phyloP scores from a whole-genome alignment of 768 basidiomycete species.

The Serendipita sp. region DNA sequence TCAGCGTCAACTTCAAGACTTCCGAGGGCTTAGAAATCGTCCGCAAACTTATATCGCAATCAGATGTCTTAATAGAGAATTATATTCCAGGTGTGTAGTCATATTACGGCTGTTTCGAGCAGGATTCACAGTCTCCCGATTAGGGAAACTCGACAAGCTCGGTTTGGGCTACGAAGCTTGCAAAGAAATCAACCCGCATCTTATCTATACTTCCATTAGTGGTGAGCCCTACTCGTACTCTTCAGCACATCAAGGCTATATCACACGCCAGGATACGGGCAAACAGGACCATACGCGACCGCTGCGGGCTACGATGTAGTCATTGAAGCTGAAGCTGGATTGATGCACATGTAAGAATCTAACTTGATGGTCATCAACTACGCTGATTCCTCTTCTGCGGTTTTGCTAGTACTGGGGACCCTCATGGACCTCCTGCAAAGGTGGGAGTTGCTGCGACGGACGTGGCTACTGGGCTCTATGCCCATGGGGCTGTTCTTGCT shows the following conservation, averaged over 20 bases:
- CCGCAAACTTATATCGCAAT: conserved; percentile 46
- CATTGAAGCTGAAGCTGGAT: conserved; percentile 81
- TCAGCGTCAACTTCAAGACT: conserved; percentile 78
- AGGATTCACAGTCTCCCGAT: too few relatives aligned
- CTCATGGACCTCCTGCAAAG: conserved; percentile 71
- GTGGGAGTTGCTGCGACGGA: conserved; percentile 94
- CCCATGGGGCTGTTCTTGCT: conserved; percentile 86
- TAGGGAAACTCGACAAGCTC: conserved; percentile 60
- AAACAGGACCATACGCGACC: conserved; percentile 74
- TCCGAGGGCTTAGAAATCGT: conserved; percentile 63
- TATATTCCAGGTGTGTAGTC: conserved; percentile 40
- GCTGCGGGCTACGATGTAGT: conserved; percentile 78
- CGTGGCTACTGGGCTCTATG: conserved; percentile 60
- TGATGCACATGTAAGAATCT: conserved; percentile 73
- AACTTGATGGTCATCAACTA: conserved; percentile 7
- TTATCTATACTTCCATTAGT: conserved; percentile 83
- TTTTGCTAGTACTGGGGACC: conserved; percentile 60
- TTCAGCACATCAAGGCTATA: neutral
- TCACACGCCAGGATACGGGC: conserved; percentile 45
- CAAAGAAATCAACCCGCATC: conserved; percentile 50
- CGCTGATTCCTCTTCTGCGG: conserved; percentile 11
- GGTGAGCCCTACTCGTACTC: conserved; percentile 33
- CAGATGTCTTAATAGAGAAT: conserved; percentile 85
- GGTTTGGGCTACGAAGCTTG: conserved; percentile 81
- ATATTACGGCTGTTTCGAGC: too few relatives aligned